Evolutionary conservation across 352 stramenopile species (phyloP), one percentile per base, ranked within the genome.

Genomic region (Saprolegnia parasitica): DNA sequence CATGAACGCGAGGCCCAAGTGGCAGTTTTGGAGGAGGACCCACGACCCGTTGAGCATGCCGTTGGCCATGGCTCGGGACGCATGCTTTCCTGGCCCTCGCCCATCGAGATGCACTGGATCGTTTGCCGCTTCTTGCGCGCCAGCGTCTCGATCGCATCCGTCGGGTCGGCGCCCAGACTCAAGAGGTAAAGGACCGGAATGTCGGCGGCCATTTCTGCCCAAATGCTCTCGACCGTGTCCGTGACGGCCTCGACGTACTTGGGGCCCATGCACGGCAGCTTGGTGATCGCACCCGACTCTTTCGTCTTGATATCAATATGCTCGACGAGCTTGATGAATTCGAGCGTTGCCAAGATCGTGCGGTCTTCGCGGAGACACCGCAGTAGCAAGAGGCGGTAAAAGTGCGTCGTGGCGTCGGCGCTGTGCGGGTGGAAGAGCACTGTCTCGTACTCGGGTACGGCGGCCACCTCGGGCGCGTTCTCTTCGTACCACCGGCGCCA

Each of bases 21-120:
- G 82, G 58, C 86, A 93, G 67, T 93, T 92, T 65, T 93, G 86
- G 0, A 93, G 78, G 5, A 92, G 71, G 32, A 93, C 80, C 86
- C 86, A 93, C 35, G 86, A 83, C 6, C 86, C 86, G 45, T 91
- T 90, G 23, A 89, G 66, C 77, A 85, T 87, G 0, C 80, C 86
- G 3, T 73, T 73, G 0, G 68, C 73, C 37, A 93, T 83, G 0
- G 84, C 81, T 35, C 81, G 79, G 5, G 77, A 68, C 1, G 84
- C 85, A 91, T 78, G 20, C 72, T 66, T 32, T 91, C 83, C 60
- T 93, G 85, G 0, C 85, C 84, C 70, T 93, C 84, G 26, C 85
- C 85, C 81, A 93, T 90, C 0, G 83, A 91, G 58, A 93, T 91
- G 4, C 73, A 88, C 21, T 79, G 79, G 40, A 91, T 68, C 23